Percentiles rank a stretch among this genome's conserved stretches.
These are phyloP conservation scores for Sporothrix schenckii DNA, from an alignment of 2,329 filamentous ascomycete species.

Conservation along the genomic window DNA sequence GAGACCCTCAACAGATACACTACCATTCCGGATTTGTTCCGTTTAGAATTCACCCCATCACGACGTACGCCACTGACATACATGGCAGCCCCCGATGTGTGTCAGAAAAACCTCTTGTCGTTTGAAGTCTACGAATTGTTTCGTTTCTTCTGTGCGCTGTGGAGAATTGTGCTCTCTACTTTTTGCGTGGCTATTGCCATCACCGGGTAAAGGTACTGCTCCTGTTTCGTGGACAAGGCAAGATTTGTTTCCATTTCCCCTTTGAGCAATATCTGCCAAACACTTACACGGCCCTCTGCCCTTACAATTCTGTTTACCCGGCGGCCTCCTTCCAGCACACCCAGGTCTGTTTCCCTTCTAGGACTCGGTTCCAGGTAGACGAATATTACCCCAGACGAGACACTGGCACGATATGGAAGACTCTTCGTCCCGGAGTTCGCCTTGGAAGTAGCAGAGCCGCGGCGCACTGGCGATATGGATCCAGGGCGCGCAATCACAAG, in stretches of 20 bases:
- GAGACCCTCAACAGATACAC: background rate
- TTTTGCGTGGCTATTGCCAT: background rate
- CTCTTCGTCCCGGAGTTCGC: background rate
- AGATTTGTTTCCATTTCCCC: slow-evolving; percentile 10
- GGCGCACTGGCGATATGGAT: background rate
- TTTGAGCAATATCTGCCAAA: slow-evolving; percentile 23
- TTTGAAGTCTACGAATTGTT: background rate
- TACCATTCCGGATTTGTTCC: background rate
- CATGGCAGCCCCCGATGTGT: background rate
- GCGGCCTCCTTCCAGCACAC: background rate
- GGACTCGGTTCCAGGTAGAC: background rate
- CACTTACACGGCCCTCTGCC: slow-evolving; percentile 9
- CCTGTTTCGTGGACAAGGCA: slow-evolving; percentile 28
- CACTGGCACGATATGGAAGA: background rate
- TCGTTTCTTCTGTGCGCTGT: slow-evolving; percentile 9
- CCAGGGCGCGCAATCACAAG: background rate
- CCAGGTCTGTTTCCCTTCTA: background rate
- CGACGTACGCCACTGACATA: background rate
- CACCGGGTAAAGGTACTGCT: slow-evolving; percentile 26
- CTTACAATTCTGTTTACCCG: background rate
- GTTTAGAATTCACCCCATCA: background rate
- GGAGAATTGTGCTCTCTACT: background rate
- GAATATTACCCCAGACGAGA: background rate
- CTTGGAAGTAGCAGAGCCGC: slow-evolving; percentile 4
- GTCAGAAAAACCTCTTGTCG: background rate